Conservation (phyloP, 148 eudicot species). For the Silene latifolia region DNA sequence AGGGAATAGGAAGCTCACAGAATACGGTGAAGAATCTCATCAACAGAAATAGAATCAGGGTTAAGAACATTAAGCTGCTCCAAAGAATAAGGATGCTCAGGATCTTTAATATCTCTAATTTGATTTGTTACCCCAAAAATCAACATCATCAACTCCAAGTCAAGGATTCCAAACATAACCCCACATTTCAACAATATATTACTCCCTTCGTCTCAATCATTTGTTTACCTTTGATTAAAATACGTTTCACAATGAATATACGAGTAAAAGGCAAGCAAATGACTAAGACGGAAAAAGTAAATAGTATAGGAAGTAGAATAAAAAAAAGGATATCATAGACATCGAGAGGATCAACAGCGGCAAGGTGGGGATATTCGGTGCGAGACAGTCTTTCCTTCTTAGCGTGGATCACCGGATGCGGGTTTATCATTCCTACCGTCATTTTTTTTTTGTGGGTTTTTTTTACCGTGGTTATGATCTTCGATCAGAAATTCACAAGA, state of each 20-base stretch:
- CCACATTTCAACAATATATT: too few species aligned
- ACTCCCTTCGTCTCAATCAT: too few species aligned
- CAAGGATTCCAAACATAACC: constrained; percentile 37
- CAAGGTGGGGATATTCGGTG: constrained; percentile 37
- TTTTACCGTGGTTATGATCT: too few species aligned
- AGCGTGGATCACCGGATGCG: constrained; percentile 86
- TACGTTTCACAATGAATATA: too few species aligned
- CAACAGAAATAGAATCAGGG: constrained; percentile 73
- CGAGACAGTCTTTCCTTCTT: constrained; percentile 68
- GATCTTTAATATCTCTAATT: constrained; percentile 87
- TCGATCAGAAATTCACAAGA: too few species aligned
- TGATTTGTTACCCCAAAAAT: constrained; percentile 35
- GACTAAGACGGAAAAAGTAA: neutral
- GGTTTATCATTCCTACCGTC: constrained; percentile 81
- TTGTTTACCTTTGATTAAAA: too few species aligned
- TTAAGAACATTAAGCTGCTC: constrained; percentile 93
- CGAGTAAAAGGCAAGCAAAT: too few species aligned
- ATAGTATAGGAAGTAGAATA: too few species aligned
- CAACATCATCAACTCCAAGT: constrained; percentile 20
- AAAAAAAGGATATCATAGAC: constrained; percentile 80
- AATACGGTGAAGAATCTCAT: constrained; percentile 73
- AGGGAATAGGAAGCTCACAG: constrained; percentile 38
- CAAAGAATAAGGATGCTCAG: constrained; percentile 86
- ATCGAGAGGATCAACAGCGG: constrained; percentile 85
- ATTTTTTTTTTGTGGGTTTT: constrained; percentile 25